Conservation (phyloP, 208 protist genomes). For the Acanthamoeba culbertsoni region DNA sequence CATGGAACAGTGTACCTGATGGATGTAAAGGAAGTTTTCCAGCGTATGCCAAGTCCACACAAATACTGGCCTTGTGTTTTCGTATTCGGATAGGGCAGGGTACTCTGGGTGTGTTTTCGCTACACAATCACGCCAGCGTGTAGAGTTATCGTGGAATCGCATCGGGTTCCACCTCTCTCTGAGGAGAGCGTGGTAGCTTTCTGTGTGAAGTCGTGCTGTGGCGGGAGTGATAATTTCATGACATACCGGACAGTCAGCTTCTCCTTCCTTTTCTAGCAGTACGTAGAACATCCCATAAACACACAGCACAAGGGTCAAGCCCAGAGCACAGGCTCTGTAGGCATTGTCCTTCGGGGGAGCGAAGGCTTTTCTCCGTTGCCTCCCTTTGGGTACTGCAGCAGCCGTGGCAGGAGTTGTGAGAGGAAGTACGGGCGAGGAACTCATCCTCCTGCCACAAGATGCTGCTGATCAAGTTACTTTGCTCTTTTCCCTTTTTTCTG, state of each 20-base stretch:
- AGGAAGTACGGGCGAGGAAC: too few species aligned
- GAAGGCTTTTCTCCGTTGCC: too few species aligned
- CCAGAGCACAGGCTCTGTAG: background rate
- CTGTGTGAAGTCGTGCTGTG: background rate
- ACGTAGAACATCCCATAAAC: background rate
- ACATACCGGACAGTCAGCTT: background rate
- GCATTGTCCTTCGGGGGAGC: background rate
- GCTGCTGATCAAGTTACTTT: too few species aligned
- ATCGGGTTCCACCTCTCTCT: background rate
- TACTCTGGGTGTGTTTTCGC: constrained; percentile 3
- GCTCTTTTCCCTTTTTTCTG: too few species aligned
- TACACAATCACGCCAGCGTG: background rate
- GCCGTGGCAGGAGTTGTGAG: too few species aligned
- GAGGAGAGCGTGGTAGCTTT: background rate
- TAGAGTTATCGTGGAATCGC: constrained; percentile 21
- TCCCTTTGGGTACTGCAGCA: too few species aligned
- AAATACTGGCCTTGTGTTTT: background rate
- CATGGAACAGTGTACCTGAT: background rate
- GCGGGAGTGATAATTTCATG: background rate
- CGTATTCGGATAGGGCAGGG: background rate
- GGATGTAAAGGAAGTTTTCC: constrained; percentile 61
- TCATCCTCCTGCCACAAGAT: too few species aligned
- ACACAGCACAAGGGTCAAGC: background rate
- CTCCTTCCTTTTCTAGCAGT: background rate
- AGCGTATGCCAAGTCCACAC: constrained; percentile 53